Evolutionary conservation across 2,329 filamentous ascomycete genomes (phyloP).

Genomic region (Trichophyton rubrum): DNA sequence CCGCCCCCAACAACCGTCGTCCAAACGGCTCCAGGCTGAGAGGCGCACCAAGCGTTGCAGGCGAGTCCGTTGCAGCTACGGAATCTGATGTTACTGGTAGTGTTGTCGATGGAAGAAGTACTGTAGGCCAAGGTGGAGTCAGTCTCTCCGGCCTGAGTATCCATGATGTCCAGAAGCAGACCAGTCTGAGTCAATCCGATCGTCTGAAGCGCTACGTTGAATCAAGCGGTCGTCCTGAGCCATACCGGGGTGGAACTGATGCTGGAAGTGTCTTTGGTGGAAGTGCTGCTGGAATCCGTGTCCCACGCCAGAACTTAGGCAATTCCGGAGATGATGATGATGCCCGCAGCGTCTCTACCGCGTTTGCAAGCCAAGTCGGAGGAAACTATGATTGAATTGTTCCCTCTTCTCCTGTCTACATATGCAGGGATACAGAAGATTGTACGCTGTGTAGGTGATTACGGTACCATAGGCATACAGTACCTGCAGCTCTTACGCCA

Average conservation of each 20-base stretch:
- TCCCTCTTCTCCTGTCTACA: background rate
- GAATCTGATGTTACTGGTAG: conserved; percentile 76
- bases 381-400: conserved; percentile 46
- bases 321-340: conserved; percentile 62
- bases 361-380: conserved; percentile 89
- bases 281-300: conserved; percentile 42
- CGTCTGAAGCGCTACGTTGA: conserved; percentile 92
- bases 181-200: conserved; percentile 69
- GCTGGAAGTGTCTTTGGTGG: conserved; percentile 54
- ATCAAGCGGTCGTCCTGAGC: conserved; percentile 56
- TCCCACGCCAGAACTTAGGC: conserved; percentile 33
- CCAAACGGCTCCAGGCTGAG: conserved; percentile 53
- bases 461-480: background rate
- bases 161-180: conserved; percentile 56
- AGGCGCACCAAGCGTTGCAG: conserved; percentile 64
- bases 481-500: conserved; percentile 2
- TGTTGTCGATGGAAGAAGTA: conserved; percentile 60
- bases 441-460: conserved; percentile 1
- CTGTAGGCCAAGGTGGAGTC: conserved; percentile 62
- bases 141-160: conserved; percentile 75
- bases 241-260: conserved; percentile 41
- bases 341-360: conserved; percentile 88
- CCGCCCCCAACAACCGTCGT: conserved; percentile 58
- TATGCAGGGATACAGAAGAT: conserved; percentile 3
- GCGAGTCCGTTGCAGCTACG: conserved; percentile 83